These are phyloP conservation scores for Neofusicoccum kwambonambiense DNA, from an alignment of 2,329 filamentous ascomycete species.

Conservation along the genomic window DNA sequence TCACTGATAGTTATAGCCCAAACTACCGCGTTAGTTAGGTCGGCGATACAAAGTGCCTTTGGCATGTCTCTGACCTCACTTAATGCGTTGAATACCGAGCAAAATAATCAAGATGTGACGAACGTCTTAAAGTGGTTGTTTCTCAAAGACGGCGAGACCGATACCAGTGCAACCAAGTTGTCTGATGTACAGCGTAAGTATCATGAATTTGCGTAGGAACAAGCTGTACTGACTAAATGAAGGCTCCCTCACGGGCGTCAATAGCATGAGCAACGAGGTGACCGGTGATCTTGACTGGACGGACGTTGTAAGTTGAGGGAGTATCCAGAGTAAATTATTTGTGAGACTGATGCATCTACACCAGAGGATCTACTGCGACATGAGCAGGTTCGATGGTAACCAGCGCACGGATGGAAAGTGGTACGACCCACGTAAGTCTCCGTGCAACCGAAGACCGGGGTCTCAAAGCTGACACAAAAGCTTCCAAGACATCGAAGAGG, in stretches of 20 bases:
- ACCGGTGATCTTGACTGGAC: no score
- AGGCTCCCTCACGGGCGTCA: background rate
- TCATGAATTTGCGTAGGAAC: background rate
- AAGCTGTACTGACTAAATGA: background rate
- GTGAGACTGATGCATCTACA: no score
- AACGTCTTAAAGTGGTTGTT: background rate
- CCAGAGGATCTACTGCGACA: background rate
- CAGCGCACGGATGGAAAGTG: background rate
- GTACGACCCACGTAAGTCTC: background rate
- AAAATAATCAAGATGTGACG: background rate
- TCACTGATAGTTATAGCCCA: background rate
- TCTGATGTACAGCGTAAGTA: background rate
- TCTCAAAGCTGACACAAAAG: background rate
- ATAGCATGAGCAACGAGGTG: background rate
- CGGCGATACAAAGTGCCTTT: background rate
- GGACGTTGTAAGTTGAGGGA: no score
- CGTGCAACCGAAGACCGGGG: background rate
- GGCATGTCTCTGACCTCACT: background rate
- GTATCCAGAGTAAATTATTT: no score
- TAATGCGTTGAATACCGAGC: background rate
- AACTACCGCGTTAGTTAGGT: background rate
- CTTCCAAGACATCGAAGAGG: background rate
- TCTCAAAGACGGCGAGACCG: background rate
- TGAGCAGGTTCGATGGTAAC: background rate
- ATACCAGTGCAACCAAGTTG: background rate